Conservation (phyloP, 441 rosid genomes). For the Adansonia madagascariensis region DNA sequence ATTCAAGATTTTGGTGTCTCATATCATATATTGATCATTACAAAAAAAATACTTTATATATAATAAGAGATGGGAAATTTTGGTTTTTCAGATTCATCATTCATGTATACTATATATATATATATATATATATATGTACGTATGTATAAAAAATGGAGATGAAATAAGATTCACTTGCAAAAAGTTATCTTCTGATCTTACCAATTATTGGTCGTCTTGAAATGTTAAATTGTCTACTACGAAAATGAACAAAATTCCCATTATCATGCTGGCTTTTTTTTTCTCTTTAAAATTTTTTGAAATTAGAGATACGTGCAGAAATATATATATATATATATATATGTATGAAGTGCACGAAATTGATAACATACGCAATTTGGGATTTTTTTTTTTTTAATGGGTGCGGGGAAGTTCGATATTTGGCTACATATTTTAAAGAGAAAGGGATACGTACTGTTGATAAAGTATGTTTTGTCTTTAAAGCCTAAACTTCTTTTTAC, state of each 20-base stretch:
- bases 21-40: background rate
- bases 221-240: constrained; percentile 24
- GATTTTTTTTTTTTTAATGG: background rate
- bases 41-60: background rate
- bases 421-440: background rate
- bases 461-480: constrained; percentile 20
- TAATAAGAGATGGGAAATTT: background rate
- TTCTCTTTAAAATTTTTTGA: background rate
- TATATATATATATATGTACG: background rate
- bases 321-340: background rate
- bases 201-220: constrained; percentile 26
- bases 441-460: background rate
- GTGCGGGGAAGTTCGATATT: background rate
- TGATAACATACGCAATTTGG: background rate
- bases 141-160: too few species aligned
- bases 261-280: background rate
- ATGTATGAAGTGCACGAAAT: background rate
- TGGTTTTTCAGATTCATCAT: background rate
- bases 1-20: constrained; percentile 35
- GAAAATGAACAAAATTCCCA: constrained; percentile 28
- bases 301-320: constrained; percentile 13
- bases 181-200: background rate
- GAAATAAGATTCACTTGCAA: constrained; percentile 10
- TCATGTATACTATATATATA: background rate
- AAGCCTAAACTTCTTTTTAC: background rate